Base-by-base conservation (phyloP, 805 yeast species). In the Metschnikowia noctiluminum region DNA sequence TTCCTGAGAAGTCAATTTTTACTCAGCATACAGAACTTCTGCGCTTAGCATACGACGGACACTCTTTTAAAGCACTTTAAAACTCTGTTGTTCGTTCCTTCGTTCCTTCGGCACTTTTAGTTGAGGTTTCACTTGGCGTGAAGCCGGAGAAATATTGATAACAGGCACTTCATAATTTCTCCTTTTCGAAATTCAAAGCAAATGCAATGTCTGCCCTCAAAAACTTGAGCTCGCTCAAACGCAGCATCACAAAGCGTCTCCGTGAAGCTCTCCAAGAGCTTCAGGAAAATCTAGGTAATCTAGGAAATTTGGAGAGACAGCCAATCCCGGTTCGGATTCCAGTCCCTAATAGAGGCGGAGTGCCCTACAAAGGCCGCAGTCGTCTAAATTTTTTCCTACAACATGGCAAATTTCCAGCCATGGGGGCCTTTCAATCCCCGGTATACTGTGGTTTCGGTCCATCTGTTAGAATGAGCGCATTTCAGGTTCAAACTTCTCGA, bases 181-280 rank as follows among this genome's bases (percentile, higher is more conserved):
- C 21, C 4, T 4, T 21, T 21, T 21, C 4, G 2, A 21, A 21
- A 21, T 21, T 21, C 21, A 21, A 21, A 21, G 21, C 21, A 21
- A 21, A 28, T 11, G 35, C 46, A 37, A 50, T 54, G 58, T 32
- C 59, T 3, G 50, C 50, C 6, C 35, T 48, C 13, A 71, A 71
- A 61, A 77, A 78, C 61, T 66, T 79, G 58, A 65, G 77, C 34
- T 65, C 77, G 50, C 67, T 70, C 43, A 57, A 58, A 51, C 68
- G 76, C 43, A 72, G 69, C 56, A 69, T 81, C 16, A 74, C 79
- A 34, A 66, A 73, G 53, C 77, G 75, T 48, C 65, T 76, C 50
- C 72, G 75, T 49, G 73, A 73, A 59, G 71, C 74, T 28, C 66
- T 79, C 27, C 76, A 77, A 53, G 82, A 79, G 50, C 64, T 79